phyloP scores from a whole-genome alignment of 768 basidiomycete species.

The Hygrophorus pudorinus region DNA sequence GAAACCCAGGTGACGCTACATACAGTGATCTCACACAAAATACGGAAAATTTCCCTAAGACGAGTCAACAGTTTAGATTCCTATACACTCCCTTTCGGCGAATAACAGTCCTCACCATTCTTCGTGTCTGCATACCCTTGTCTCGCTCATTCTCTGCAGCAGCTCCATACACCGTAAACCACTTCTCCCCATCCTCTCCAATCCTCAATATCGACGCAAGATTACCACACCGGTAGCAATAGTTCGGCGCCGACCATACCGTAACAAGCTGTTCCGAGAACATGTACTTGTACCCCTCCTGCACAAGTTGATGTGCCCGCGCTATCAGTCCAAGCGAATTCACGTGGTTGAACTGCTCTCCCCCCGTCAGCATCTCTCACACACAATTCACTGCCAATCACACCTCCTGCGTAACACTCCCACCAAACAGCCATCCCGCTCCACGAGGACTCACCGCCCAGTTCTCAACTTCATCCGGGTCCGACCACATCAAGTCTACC shows the following conservation, averaged over 20 bases:
- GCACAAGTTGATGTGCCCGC: conserved; percentile 92
- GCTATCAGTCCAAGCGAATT: conserved; percentile 85
- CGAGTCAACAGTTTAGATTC: no score
- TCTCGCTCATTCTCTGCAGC: conserved; percentile 87
- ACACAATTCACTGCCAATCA: conserved; percentile 6
- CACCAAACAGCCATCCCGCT: conserved; percentile 93
- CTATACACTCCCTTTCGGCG: no score
- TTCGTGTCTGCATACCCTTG: conserved; percentile 63
- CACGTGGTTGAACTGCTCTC: conserved; percentile 76
- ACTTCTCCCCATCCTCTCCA: conserved; percentile 50
- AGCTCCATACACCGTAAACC: conserved; percentile 79
- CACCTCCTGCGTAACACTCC: conserved; percentile 77
- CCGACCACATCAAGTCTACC: conserved; percentile 83
- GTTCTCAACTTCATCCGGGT: conserved; percentile 88
- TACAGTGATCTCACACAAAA: no score
- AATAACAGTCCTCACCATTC: conserved; percentile 47
- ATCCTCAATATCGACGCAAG: conserved; percentile 86
- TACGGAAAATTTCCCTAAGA: no score
- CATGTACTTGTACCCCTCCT: conserved; percentile 96
- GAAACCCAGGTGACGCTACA: no score
- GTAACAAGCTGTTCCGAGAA: conserved; percentile 88
- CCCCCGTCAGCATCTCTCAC: background rate
- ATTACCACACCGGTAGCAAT: conserved; percentile 76
- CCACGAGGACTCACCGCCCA: conserved; percentile 97
- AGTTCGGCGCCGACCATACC: no score